Evolutionary conservation across 2,329 filamentous ascomycete genomes (phyloP), one percentile per base, ranked within the genome.

Genomic region (Calonectria pteridis): DNA sequence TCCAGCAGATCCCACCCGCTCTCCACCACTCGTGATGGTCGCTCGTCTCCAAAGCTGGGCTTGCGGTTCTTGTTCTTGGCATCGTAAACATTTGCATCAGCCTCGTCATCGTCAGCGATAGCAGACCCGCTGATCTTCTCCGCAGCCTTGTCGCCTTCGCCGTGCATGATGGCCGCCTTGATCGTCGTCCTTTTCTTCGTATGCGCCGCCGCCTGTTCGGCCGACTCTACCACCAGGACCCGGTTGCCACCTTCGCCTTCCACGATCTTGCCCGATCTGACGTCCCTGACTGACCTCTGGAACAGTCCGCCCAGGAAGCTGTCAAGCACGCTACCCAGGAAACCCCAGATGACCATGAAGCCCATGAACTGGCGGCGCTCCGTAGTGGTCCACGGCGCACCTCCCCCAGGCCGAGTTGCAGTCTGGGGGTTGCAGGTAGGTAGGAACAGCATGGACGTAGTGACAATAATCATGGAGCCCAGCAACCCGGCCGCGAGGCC

Each of bases 201-300:
- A 75, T 78, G 77, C 73, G 73, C 68, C 11, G 78, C 79, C 23
- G 73, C 77, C 37, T 80, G 83, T 18, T 78, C 75, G 11, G 73
- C 65, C n/a, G 80, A 67, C 18, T 81, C 75, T 10, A 86, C 86
- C 1, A 91, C 85, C 18, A 92, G 81, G 1, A 90, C 91, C 37
- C 89, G 89, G 59, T 86, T 86, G 51, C 95, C 95, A 26, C 95
- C 95, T 68, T 92, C 91, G 4, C 95, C 96, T 84, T 98, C 96
- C 14, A 99, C 92, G 50, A 98, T 92, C 86, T 95, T 98, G 35
- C 96, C 96, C 2, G 91, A 94, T 64, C 93, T 90, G 67, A 93
- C 91, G 81, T 99, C 97, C 35, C 93, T 91, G 5, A 99, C 96
- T 65, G 94, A 97, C 46, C 93, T 92, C 85, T 98, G 97, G 69